phyloP scores from a whole-genome alignment of 129 eudicot species.

The Helianthus annuus region HanXRQr2.0-SUNRISE NC_035447.2:61228241-61228740 shows the following conservation, averaged over 20 bases:
- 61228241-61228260: slow-evolving; percentile 72
- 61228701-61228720: slow-evolving; percentile 64
- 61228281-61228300: slow-evolving; percentile 10
- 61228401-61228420: slow-evolving; percentile 59
- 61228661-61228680: neutral
- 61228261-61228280: slow-evolving; percentile 47
- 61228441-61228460: too few species aligned
- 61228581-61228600: neutral
- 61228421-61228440: neutral
- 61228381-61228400: slow-evolving; percentile 58
- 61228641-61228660: neutral
- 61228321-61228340: slow-evolving; percentile 49
- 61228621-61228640: neutral
- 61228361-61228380: slow-evolving; percentile 57
- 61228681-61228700: slow-evolving; percentile 58
- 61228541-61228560: slow-evolving; percentile 83
- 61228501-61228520: slow-evolving; percentile 50
- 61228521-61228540: slow-evolving; percentile 57
- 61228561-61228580: slow-evolving; percentile 68
- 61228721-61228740: slow-evolving; percentile 67
- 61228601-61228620: neutral
- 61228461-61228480: neutral
- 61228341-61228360: slow-evolving; percentile 43
- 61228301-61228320: neutral
- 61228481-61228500: slow-evolving; percentile 30